A percentile compares a stretch with the other conserved stretches of the same genome.
Evolutionary conservation across 176 grass and related monocot species (phyloP).

Genomic region (Triticum aestivum): DNA sequence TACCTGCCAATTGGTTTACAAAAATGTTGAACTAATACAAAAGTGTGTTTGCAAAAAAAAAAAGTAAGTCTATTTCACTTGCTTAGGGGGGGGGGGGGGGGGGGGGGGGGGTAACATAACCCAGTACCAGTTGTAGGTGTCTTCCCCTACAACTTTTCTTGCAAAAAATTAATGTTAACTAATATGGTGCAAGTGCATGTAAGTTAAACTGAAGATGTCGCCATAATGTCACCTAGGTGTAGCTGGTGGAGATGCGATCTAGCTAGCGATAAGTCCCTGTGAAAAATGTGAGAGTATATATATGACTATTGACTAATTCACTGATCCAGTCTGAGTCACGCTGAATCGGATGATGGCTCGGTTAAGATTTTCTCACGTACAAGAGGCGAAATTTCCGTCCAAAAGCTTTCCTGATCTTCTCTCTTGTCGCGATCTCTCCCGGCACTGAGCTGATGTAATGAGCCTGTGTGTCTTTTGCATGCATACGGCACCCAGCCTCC

Average conservation of each 20-base stretch:
- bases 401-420: not conserved
- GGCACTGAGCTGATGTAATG: not conserved
- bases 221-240: not conserved
- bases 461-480: not conserved
- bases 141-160: too few relatives aligned
- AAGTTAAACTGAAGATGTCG: not conserved
- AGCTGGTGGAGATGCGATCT: not conserved
- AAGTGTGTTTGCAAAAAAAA: too few relatives aligned
- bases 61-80: too few relatives aligned
- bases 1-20: too few relatives aligned
- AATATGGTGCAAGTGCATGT: not conserved
- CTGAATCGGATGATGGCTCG: conserved; percentile 4
- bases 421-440: not conserved
- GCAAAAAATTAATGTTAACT: too few relatives aligned
- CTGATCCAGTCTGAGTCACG: not conserved
- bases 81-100: too few relatives aligned
- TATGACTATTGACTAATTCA: not conserved
- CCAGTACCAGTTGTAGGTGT: too few relatives aligned
- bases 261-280: not conserved
- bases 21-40: too few relatives aligned
- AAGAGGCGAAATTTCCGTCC: not conserved
- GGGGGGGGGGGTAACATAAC: too few relatives aligned
- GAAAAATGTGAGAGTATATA: not conserved
- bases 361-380: not conserved
- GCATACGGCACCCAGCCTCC: not conserved